phyloP scores from a whole-genome alignment of 148 eudicot species.

The Rheum nobile region DNA sequence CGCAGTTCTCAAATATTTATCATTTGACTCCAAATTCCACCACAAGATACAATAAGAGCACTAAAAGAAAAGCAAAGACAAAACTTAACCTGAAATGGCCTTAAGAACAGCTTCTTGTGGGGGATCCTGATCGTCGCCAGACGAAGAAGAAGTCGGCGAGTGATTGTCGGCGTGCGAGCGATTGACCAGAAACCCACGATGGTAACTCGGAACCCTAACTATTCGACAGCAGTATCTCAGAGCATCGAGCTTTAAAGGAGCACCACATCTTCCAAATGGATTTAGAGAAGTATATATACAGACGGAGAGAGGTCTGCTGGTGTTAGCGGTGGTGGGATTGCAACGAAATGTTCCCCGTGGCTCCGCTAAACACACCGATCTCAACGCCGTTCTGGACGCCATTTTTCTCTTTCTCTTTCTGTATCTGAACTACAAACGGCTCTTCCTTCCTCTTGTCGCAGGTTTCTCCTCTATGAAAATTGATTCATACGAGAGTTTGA shows the following conservation, averaged over 20 bases:
- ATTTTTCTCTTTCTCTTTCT: conserved; percentile 12
- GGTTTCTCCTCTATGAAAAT: neutral
- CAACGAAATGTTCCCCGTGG: conserved; percentile 31
- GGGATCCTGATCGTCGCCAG: conserved; percentile 58
- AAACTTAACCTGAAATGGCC: conserved; percentile 63
- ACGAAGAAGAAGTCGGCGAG: conserved; percentile 14
- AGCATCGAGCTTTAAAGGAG: conserved; percentile 1
- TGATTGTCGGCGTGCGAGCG: conserved; percentile 23
- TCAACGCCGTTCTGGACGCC: conserved; percentile 48
- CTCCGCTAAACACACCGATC: conserved; percentile 40
- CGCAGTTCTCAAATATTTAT: neutral
- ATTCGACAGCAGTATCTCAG: conserved; percentile 24
- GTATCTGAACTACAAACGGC: neutral
- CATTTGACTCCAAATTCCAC: neutral
- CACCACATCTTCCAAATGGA: conserved; percentile 5
- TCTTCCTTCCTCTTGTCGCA: neutral
- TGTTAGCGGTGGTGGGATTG: neutral
- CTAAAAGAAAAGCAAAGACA: neutral
- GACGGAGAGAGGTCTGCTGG: neutral
- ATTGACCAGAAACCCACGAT: conserved; percentile 16
- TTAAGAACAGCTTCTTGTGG: conserved; percentile 90
- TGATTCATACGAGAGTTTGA: neutral
- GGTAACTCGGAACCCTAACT: conserved; percentile 14
- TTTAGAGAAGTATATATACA: neutral
- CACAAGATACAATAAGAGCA: neutral